phyloP scores from a whole-genome alignment of 352 stramenopile species.

The Globisporangium mamillatum region DNA sequence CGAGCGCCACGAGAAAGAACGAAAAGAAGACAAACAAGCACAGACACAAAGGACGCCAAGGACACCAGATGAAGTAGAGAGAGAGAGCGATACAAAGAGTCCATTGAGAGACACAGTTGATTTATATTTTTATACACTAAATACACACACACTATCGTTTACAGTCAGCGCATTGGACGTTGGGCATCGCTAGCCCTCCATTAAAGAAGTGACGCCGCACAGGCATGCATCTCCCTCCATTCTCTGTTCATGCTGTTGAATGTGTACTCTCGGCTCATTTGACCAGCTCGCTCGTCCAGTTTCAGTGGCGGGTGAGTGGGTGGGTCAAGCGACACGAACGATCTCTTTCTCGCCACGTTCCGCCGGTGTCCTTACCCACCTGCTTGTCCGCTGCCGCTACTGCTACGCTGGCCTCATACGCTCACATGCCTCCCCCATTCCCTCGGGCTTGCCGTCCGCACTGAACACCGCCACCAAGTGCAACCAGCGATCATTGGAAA shows the following conservation, averaged over 20 bases:
- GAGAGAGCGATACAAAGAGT: conserved; percentile 4
- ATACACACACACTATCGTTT: conserved; percentile 2
- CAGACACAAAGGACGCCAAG: background rate
- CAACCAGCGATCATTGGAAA: background rate
- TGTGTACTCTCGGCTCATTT: background rate
- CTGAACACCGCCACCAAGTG: background rate
- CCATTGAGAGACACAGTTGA: conserved; percentile 6
- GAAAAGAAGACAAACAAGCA: conserved; percentile 1
- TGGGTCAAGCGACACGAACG: background rate
- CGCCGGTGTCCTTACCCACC: background rate
- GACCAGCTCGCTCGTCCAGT: background rate
- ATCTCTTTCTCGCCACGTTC: background rate
- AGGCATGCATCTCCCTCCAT: background rate
- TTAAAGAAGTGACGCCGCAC: background rate
- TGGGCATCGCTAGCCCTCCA: background rate
- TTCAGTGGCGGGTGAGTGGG: too few species aligned
- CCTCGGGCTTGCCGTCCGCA: background rate
- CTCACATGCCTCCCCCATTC: background rate
- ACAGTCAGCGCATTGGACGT: background rate
- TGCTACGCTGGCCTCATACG: background rate
- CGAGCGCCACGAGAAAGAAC: conserved; percentile 1
- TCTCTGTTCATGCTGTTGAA: background rate
- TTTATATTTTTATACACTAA: conserved; percentile 7
- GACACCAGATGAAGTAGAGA: conserved; percentile 5
- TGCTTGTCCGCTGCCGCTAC: background rate